Evolutionary conservation across 1,139 yeast genomes (phyloP), one percentile per base, ranked within the genome.

Genomic region (Kurtzmaniella quercitrusa): DNA sequence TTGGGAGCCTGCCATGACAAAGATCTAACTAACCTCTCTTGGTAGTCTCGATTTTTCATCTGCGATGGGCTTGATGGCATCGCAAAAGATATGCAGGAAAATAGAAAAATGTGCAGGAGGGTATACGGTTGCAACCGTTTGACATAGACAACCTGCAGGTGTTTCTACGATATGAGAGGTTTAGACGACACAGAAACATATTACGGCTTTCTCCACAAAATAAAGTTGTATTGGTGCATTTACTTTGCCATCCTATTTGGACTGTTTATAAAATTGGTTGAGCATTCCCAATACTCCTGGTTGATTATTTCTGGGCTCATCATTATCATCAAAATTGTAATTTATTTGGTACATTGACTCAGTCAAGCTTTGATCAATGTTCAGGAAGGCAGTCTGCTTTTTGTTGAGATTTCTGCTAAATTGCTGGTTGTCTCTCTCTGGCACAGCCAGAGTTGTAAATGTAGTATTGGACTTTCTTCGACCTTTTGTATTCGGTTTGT

Each of bases 1-100:
- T 68, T 90, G 97, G 16, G 96, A 87, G 16, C 95, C 95, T 21
- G 90, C 96, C 96, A 88, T 88, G 27, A 18, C 37, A n/a, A 12
- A 27, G 31, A 11, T n/a, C 31, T 7, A 10, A 27, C 12, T 27
- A 27, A 27, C 31, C 31, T 27, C 10, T 15, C 36, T 14, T 31
- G 36, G 10, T 31, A 10, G 36, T 4, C 36, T 31, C 18, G 16
- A 31, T 31, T 37, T 16, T 18, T 16, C 12, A 16, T 37, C 24
- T 17, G 39, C 25, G 39, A 37, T 37, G 39, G n/a, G 39, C 25
- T 19, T 14, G 36, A 31, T 31, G 36, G 36, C 36, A 31, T 31
- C 36, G 36, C 36, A 15, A 12, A 7, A 8, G n/a, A 31, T 31
- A 31, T 31, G 36, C 36, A 31, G 36, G 36, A 27, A 7, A 27